A percentile compares a stretch with the other conserved stretches of the same genome.
phyloP scores from a whole-genome alignment of 257 asterid genomes.

The Penstemon davidsonii region DNA sequence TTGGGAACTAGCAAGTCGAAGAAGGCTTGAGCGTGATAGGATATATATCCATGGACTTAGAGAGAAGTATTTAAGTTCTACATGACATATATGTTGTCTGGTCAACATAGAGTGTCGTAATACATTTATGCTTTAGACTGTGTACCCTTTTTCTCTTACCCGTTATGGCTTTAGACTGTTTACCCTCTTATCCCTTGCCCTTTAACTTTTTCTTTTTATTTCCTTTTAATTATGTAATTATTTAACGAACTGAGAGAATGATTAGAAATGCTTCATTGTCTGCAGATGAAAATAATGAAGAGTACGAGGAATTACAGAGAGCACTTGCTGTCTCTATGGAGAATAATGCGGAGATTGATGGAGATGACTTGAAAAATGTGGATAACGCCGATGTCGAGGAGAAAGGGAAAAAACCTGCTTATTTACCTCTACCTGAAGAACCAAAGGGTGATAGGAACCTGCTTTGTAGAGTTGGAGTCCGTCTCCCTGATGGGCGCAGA shows the following conservation, averaged over 20 bases:
- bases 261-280: slow-evolving; percentile 25
- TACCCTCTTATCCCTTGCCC: slow-evolving; percentile 14
- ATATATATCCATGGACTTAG: background rate
- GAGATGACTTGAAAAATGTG: slow-evolving; percentile 38
- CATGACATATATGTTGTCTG: background rate
- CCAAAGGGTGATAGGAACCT: slow-evolving; percentile 73
- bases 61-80: slow-evolving; percentile 8
- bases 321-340: slow-evolving; percentile 92
- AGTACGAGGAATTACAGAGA: slow-evolving; percentile 64
- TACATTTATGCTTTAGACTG: background rate
- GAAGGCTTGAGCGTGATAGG: slow-evolving; percentile 2
- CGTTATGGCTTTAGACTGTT: background rate
- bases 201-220: slow-evolving; percentile 4
- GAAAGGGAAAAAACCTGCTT: slow-evolving; percentile 51
- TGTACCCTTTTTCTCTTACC: background rate
- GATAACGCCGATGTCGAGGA: slow-evolving; percentile 39
- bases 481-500: slow-evolving; percentile 97
- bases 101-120: background rate
- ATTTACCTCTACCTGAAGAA: slow-evolving; percentile 85
- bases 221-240: background rate
- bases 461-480: slow-evolving; percentile 85
- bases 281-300: slow-evolving; percentile 54
- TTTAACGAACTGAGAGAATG: slow-evolving; percentile 1
- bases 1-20: background rate
- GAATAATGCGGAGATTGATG: slow-evolving; percentile 43